These are phyloP conservation scores for Anacardium occidentale DNA, from an alignment of 345 rosid genomes.

Conservation along the genomic window DNA sequence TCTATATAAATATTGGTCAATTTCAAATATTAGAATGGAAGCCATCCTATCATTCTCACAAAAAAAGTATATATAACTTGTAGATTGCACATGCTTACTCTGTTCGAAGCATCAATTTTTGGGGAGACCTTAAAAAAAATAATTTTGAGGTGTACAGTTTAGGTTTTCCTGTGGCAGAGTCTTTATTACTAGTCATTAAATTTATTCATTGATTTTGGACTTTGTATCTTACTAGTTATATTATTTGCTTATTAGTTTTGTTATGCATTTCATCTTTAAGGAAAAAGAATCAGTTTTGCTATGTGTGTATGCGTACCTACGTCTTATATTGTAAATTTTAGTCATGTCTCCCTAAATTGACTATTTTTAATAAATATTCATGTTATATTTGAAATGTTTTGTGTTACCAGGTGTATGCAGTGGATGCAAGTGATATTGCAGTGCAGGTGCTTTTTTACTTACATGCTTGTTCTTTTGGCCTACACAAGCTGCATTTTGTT, in stretches of 20 bases:
- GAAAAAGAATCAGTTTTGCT: constrained; percentile 3
- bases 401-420: constrained; percentile 81
- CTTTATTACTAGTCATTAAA: background rate
- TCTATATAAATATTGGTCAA: background rate
- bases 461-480: constrained; percentile 12
- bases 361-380: background rate
- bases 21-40: background rate
- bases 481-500: constrained; percentile 9
- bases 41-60: background rate
- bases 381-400: constrained; percentile 16
- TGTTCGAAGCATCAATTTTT: background rate
- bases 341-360: constrained; percentile 1
- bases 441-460: constrained; percentile 64
- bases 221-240: background rate
- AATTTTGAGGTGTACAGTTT: background rate
- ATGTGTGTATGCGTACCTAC: background rate
- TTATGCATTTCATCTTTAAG: background rate
- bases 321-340: background rate
- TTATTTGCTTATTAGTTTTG: background rate
- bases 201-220: background rate
- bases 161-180: background rate
- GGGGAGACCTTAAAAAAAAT: background rate
- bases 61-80: background rate
- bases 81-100: background rate
- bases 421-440: constrained; percentile 97